phyloP scores from a whole-genome alignment of 2,329 filamentous ascomycete species.

The Botrytis porri region DNA sequence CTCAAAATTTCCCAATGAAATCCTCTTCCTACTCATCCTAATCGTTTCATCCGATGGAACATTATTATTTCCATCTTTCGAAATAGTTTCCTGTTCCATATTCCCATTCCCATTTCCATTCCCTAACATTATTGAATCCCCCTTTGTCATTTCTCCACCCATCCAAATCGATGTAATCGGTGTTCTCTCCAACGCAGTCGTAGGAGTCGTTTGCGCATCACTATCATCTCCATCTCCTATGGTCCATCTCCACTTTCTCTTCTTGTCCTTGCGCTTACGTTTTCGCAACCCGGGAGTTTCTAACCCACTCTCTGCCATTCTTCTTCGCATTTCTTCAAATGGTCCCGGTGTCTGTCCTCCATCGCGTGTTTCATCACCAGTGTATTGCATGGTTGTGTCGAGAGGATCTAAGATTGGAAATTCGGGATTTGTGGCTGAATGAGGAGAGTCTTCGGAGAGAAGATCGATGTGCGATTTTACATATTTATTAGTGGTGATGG shows the following conservation, averaged over 20 bases:
- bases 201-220: constrained; percentile 23
- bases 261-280: constrained; percentile 55
- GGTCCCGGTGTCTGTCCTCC: constrained; percentile 61
- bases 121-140: background rate
- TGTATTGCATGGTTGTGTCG: constrained; percentile 51
- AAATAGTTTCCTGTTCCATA: background rate
- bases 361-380: constrained; percentile 54
- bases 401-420: constrained; percentile 43
- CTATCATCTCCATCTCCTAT: constrained; percentile 46
- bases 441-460: constrained; percentile 50
- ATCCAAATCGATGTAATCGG: constrained; percentile 30
- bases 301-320: constrained; percentile 47
- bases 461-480: constrained; percentile 62
- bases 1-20: background rate
- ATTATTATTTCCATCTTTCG: background rate
- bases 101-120: background rate
- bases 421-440: constrained; percentile 31
- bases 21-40: background rate
- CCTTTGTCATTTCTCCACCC: constrained; percentile 21
- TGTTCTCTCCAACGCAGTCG: constrained; percentile 29
- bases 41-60: background rate
- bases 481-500: constrained; percentile 61
- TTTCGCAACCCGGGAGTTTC: constrained; percentile 43
- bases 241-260: constrained; percentile 64
- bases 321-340: constrained; percentile 60